Evolutionary conservation across 2,329 filamentous ascomycete species (phyloP), one percentile per base, ranked within the genome.

Genomic region (Phialophora chinensis): DNA sequence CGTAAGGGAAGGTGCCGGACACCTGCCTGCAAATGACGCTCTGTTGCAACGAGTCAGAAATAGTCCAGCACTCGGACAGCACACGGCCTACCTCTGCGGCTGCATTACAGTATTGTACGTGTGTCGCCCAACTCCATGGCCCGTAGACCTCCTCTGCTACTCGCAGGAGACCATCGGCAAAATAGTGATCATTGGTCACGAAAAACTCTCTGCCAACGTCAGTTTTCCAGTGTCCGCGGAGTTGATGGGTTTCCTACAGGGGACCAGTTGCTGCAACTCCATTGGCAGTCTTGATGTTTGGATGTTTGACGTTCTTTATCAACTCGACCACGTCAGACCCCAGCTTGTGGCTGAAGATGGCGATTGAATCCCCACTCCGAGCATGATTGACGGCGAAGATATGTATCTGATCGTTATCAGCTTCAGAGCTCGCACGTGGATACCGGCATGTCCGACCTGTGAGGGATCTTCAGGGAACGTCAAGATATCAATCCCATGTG

Each of bases 361-460:
- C 65, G 23, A 70, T 70, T 8, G 65, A 68, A 42, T 70, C 68
- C n/a, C 68, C 68, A 27, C 59, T 53, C 29, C 68, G 62, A 53
- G 65, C 68, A 60, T 70, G 68, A 38, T 70, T 70, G 52, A 70
- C 68, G 23, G 68, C 68, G 35, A 68, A 70, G 33, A 70, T 64
- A 60, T 64, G 66, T 49, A 70, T 62, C 66, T 68, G 25, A 12
- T 6, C 1, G 12, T 10, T 33, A 31, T 20, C 23, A 44, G 20
- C 42, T 17, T 60, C 65, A 63, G 55, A 17, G n/a, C 35, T 20
- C n/a, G 20, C 2, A 35, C 29, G 27, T 20, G 52, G 29, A 20
- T 42, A 33, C 25, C 44, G n/a, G 12, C 10, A 33, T 23, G n/a
- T 8, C 20, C 10, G 10, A 68, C 68, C 44, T 62, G 62, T n/a